phyloP scores from a whole-genome alignment of 371 early-diverging fungal species.

The Rhizopus arrhizus region DNA sequence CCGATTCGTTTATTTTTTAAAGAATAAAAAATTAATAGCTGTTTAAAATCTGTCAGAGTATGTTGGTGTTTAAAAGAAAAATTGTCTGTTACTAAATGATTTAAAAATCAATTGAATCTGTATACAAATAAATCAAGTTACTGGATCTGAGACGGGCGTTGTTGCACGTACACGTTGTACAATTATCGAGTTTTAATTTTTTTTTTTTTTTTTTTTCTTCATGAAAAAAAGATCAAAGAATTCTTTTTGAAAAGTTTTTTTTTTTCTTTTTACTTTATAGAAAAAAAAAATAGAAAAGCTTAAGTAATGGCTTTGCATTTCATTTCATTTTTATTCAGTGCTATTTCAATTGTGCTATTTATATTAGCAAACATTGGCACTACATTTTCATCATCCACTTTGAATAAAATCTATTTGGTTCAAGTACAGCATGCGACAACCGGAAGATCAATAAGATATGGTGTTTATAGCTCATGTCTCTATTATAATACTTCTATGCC shows the following conservation, averaged over 20 bases:
- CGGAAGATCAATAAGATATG: slow-evolving; percentile 35
- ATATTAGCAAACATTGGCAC: slow-evolving; percentile 42
- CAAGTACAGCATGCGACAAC: slow-evolving; percentile 29
- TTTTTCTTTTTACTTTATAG: not conserved
- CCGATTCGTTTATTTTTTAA: too few species aligned
- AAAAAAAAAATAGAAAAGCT: not conserved
- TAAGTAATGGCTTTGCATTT: slow-evolving; percentile 23
- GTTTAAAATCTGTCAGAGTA: too few species aligned
- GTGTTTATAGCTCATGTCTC: slow-evolving; percentile 39
- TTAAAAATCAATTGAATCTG: not conserved
- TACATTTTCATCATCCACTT: slow-evolving; percentile 32
- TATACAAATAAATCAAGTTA: not conserved
- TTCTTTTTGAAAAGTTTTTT: not conserved
- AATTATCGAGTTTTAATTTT: not conserved
- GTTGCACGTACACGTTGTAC: not conserved
- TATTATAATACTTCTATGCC: slow-evolving; percentile 22
- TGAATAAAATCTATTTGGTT: slow-evolving; percentile 32
- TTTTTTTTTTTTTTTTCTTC: too few species aligned
- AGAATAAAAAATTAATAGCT: too few species aligned
- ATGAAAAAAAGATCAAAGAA: not conserved
- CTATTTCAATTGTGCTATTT: slow-evolving; percentile 29
- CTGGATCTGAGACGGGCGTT: not conserved
- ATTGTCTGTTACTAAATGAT: not conserved
- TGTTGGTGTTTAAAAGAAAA: not conserved
- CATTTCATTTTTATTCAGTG: slow-evolving; percentile 28